Evolutionary conservation across 1,284 basidiomycete species (phyloP).

Genomic region (Sanguinoderma infundibulare): DNA sequence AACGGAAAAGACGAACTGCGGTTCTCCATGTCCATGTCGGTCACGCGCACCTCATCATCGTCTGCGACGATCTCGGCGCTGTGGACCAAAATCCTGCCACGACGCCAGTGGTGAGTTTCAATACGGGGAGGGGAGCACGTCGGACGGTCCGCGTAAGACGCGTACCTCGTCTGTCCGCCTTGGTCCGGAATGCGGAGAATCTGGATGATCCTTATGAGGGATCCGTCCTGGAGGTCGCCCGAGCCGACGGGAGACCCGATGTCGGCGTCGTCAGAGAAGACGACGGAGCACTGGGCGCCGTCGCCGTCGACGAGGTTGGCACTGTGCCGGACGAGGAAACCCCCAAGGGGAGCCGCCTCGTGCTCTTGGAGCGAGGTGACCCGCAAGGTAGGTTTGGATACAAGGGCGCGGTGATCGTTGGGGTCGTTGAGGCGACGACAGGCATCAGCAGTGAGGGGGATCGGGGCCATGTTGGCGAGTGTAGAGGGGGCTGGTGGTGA

Average conservation of each 20-base stretch:
- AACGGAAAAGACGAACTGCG: background rate
- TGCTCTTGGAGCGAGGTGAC: background rate
- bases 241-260: background rate
- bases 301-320: constrained; percentile 4
- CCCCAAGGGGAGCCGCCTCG: background rate
- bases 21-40: background rate
- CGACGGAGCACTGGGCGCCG: background rate
- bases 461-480: background rate
- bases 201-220: constrained; percentile 5
- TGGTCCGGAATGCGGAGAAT: constrained; percentile 8
- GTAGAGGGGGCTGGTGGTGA: background rate
- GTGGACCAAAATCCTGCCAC: background rate
- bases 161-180: background rate
- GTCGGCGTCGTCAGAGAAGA: background rate
- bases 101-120: no score
- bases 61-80: background rate
- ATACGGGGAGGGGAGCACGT: no score
- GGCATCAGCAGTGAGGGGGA: background rate
- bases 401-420: background rate
- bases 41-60: background rate
- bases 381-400: background rate
- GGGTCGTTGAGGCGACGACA: background rate
- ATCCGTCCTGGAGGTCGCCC: background rate
- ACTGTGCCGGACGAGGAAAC: background rate
- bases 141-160: background rate